These are phyloP conservation scores for Blastosporella zonata DNA, from an alignment of 1,284 basidiomycete genomes.

Conservation along the genomic window DNA sequence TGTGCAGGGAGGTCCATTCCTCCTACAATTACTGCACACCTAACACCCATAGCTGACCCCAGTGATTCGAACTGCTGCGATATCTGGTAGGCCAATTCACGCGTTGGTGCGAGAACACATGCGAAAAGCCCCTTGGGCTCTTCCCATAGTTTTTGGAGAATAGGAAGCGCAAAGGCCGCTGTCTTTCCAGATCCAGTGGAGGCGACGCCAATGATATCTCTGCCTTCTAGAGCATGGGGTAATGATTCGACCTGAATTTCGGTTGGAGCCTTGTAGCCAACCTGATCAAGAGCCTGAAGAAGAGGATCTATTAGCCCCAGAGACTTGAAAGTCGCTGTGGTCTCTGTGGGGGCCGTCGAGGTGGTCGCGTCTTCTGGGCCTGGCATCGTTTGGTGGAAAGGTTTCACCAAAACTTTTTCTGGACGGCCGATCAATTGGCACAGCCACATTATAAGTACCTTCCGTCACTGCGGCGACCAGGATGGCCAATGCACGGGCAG, in stretches of 20 bases:
- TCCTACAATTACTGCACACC: slow-evolving; percentile 91
- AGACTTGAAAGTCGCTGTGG: slow-evolving; percentile 55
- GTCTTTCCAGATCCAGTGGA: slow-evolving; percentile 98
- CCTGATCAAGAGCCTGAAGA: slow-evolving; percentile 79
- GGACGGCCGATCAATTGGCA: slow-evolving; percentile 17
- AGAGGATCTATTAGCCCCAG: slow-evolving; percentile 91
- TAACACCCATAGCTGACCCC: slow-evolving; percentile 91
- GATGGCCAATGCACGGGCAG: slow-evolving; percentile 17
- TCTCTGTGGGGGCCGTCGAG: slow-evolving; percentile 37
- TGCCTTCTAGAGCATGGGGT: slow-evolving; percentile 86
- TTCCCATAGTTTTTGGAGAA: slow-evolving; percentile 96
- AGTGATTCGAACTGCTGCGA: slow-evolving; percentile 94
- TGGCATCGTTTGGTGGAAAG: slow-evolving; percentile 38
- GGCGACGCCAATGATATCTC: slow-evolving; percentile 97
- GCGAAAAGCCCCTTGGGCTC: slow-evolving; percentile 93
- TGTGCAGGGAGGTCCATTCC: slow-evolving; percentile 96
- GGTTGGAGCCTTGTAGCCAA: slow-evolving; percentile 87
- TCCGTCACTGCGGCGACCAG: slow-evolving; percentile 9
- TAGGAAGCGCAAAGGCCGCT: slow-evolving; percentile 94
- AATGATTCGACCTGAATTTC: slow-evolving; percentile 91
- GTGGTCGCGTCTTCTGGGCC: slow-evolving; percentile 59
- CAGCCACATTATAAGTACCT: slow-evolving; percentile 18
- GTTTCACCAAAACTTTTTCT: slow-evolving; percentile 17
- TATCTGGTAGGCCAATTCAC: slow-evolving; percentile 99
- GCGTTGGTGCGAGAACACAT: slow-evolving; percentile 92